Conservation (phyloP, 108 stramenopile species). For the Skeletonema grethae region DNA sequence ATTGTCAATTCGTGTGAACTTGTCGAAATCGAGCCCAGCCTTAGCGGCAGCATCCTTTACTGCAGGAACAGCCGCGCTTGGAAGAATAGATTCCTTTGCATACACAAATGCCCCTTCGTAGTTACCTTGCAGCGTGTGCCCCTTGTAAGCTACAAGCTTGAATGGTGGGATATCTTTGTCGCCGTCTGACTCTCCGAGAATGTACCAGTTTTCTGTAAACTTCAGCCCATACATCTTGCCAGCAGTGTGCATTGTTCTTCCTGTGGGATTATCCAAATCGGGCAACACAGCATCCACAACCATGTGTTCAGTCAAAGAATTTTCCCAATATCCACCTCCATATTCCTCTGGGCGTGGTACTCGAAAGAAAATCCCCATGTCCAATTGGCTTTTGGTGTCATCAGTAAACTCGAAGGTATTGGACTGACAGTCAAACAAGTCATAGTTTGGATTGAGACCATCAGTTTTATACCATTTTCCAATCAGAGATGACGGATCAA, state of each 20-base stretch:
- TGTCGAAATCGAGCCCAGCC: conserved; percentile 75
- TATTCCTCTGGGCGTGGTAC: conserved; percentile 74
- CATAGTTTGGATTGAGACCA: conserved; percentile 93
- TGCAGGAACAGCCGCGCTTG: conserved; percentile 73
- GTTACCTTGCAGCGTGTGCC: conserved; percentile 95
- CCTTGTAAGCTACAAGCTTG: conserved; percentile 92
- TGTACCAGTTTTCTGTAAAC: conserved; percentile 95
- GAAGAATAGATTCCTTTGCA: conserved; percentile 78
- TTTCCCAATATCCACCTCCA: conserved; percentile 91
- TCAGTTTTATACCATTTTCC: conserved; percentile 95
- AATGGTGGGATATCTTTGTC: conserved; percentile 69
- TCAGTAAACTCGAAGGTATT: conserved; percentile 77
- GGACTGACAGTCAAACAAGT: conserved; percentile 93
- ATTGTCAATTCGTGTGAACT: conserved; percentile 79
- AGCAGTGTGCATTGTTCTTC: conserved; percentile 81
- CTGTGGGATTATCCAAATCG: conserved; percentile 42
- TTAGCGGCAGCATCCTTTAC: conserved; percentile 78
- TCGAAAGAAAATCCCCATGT: conserved; percentile 90
- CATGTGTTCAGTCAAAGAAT: conserved; percentile 85
- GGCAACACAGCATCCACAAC: conserved; percentile 64
- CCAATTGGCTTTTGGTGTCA: conserved; percentile 54
- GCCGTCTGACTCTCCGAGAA: conserved; percentile 82
- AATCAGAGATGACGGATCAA: conserved; percentile 77
- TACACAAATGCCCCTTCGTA: conserved; percentile 96
- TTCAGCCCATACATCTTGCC: conserved; percentile 95